Percentiles rank a stretch among this genome's conserved stretches.
Conservation (phyloP, 2,329 filamentous ascomycete genomes). For the Aspergillus calidoustus region DNA sequence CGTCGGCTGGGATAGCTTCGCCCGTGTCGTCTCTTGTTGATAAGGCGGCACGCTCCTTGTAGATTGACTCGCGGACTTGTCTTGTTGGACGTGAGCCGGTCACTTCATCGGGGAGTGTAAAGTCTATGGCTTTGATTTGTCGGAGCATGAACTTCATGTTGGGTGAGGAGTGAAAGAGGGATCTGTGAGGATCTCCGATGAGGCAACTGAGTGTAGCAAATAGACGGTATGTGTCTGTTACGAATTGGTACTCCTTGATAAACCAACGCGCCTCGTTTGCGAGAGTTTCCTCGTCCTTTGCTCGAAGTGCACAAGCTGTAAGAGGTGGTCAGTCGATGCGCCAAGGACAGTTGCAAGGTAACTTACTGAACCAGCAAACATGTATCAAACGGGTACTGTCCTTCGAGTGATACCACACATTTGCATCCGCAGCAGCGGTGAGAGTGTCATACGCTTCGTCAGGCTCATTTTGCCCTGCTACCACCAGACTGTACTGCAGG, state of each 20-base stretch:
- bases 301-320: conserved; percentile 77
- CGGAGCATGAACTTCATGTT: conserved; percentile 90
- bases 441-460: conserved; percentile 80
- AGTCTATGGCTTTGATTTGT: conserved; percentile 89
- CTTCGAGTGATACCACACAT: conserved; percentile 75
- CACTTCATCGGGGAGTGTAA: conserved; percentile 60
- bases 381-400: conserved; percentile 74
- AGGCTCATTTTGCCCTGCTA: conserved; percentile 69
- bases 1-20: conserved; percentile 42
- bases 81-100: conserved; percentile 35
- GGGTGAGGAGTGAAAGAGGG: conserved; percentile 75
- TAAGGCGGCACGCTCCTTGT: conserved; percentile 48
- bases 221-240: conserved; percentile 81
- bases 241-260: conserved; percentile 79
- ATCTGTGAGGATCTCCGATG: conserved; percentile 65
- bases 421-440: conserved; percentile 76
- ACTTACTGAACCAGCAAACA: conserved; percentile 73
- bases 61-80: conserved; percentile 47
- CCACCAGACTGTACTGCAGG: conserved; percentile 78
- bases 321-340: conserved; percentile 16
- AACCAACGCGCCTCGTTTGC: conserved; percentile 79
- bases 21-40: conserved; percentile 44
- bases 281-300: conserved; percentile 76
- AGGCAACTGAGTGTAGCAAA: conserved; percentile 79
- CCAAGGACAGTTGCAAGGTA: neutral